These are phyloP conservation scores for Apiospora marii DNA, from an alignment of 2,329 filamentous ascomycete species.

Conservation along the genomic window DNA sequence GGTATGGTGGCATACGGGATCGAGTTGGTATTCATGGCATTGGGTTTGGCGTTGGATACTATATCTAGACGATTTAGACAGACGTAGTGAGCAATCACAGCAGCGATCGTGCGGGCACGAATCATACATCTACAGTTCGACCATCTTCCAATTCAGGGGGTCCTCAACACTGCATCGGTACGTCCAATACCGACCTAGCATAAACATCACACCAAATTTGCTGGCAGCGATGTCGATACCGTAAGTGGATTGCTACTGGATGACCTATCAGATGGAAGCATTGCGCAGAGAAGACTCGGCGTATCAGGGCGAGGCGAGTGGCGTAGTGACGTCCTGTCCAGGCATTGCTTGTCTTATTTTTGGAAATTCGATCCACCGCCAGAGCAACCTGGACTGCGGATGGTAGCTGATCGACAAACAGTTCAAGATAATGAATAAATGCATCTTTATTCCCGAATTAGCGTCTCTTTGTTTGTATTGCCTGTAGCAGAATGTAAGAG, in stretches of 20 bases:
- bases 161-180: no score
- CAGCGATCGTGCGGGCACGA: neutral
- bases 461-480: neutral
- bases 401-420: neutral
- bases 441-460: neutral
- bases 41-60: neutral
- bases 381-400: neutral
- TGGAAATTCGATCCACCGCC: neutral
- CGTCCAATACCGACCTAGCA: neutral
- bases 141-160: neutral
- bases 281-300: neutral
- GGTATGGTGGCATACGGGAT: neutral
- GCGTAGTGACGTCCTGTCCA: neutral
- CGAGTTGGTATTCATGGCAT: neutral
- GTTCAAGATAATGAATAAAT: neutral
- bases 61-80: neutral
- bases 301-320: neutral
- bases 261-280: no score
- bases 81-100: neutral
- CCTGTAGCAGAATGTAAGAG: neutral
- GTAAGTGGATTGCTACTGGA: no score
- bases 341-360: neutral
- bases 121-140: neutral
- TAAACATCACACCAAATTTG: neutral
- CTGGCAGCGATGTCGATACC: neutral